Evolutionary conservation across 1,284 basidiomycete species (phyloP).

Genomic region (Baeospora myosura): DNA sequence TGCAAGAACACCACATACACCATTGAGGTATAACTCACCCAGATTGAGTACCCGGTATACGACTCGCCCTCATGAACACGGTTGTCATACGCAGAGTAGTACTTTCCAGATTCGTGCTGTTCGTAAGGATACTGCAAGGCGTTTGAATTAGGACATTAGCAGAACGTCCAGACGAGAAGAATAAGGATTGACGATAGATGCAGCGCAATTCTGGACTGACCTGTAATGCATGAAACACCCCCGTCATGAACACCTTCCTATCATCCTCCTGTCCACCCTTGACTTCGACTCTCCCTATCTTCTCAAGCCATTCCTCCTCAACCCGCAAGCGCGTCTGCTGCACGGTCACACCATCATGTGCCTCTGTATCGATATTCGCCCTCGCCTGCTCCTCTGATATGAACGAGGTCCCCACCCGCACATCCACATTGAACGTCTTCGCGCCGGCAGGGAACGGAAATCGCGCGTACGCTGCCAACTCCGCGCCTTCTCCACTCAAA

Average conservation of each 20-base stretch:
- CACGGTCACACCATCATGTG: constrained; percentile 52
- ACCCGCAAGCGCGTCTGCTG: constrained; percentile 56
- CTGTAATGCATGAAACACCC: constrained; percentile 62
- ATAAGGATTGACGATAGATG: neutral
- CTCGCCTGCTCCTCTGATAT: constrained; percentile 73
- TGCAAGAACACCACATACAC: neutral
- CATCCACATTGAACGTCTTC: constrained; percentile 37
- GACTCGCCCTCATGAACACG: constrained; percentile 54
- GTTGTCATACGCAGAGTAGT: constrained; percentile 76
- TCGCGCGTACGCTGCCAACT: constrained; percentile 53
- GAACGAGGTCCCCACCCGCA: constrained; percentile 72
- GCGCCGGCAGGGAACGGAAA: constrained; percentile 29
- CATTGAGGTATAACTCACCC: constrained; percentile 37
- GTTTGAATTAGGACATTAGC: constrained; percentile 6
- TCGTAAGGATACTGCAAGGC: constrained; percentile 69
- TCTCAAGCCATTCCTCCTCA: constrained; percentile 64
- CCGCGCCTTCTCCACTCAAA: constrained; percentile 28
- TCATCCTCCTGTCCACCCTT: constrained; percentile 39
- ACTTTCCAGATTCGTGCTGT: constrained; percentile 58
- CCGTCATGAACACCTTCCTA: constrained; percentile 59
- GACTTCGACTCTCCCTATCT: constrained; percentile 57
- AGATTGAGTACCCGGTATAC: constrained; percentile 80
- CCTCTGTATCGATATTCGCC: constrained; percentile 52
- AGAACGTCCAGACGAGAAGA: neutral
- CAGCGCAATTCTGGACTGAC: constrained; percentile 26